Percentiles rank a stretch among this genome's conserved stretches.
Conservation (phyloP, 169 alveolate species). For the Blepharisma undulans region DNA sequence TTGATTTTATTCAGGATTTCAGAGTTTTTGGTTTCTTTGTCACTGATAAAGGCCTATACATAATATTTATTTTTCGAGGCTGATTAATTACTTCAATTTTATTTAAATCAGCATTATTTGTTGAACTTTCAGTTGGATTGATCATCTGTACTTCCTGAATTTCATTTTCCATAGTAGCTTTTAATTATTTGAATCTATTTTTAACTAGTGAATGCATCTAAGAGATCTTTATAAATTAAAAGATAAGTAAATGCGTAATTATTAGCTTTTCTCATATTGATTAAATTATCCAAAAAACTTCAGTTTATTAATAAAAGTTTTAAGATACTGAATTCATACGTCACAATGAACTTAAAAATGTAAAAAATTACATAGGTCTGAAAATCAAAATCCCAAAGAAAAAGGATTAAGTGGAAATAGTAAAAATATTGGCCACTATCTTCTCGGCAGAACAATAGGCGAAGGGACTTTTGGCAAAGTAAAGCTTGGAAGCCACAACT, state of each 20-base stretch:
- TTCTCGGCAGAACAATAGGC: slow-evolving; percentile 76
- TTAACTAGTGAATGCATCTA: not conserved
- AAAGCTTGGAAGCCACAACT: slow-evolving; percentile 82
- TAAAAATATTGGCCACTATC: not conserved
- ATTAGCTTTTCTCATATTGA: not conserved
- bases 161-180: not conserved
- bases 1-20: not conserved
- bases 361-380: not conserved
- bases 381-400: not conserved
- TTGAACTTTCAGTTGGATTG: not conserved
- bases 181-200: no score
- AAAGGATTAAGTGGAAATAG: not conserved
- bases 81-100: not conserved
- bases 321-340: not conserved
- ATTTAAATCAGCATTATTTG: not conserved
- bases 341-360: not conserved
- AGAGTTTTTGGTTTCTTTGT: not conserved
- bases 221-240: no score
- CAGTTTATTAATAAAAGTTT: not conserved
- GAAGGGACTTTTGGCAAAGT: slow-evolving; percentile 97
- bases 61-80: not conserved
- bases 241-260: not conserved
- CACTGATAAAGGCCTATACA: not conserved
- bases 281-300: no score
- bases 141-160: not conserved